These are phyloP conservation scores for Nakazawaea wickerhamii DNA, from an alignment of 805 yeast genomes.

Conservation along the genomic window DNA sequence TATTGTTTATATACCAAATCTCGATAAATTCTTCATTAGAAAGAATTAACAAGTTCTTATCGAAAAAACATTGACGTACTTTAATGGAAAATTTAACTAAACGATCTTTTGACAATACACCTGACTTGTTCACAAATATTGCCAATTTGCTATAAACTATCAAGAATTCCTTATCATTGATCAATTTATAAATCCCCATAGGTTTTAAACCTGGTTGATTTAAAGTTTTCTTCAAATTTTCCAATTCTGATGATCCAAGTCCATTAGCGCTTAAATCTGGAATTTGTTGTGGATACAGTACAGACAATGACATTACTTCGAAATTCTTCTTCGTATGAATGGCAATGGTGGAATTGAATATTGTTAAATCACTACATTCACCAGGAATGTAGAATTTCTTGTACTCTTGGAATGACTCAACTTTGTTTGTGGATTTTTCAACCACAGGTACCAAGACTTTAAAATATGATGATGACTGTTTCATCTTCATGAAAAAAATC, in stretches of 20 bases:
- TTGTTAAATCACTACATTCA: slow-evolving; percentile 55
- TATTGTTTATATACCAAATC: slow-evolving; percentile 51
- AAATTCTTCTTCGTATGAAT: slow-evolving; percentile 65
- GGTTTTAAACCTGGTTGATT: slow-evolving; percentile 38
- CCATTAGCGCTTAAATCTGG: slow-evolving; percentile 39
- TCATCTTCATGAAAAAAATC: slow-evolving; percentile 52
- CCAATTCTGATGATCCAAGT: slow-evolving; percentile 22
- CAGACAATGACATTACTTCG: slow-evolving; percentile 57
- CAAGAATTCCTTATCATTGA: slow-evolving; percentile 46
- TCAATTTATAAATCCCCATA: slow-evolving; percentile 58
- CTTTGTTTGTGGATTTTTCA: slow-evolving; percentile 23
- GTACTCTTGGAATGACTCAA: slow-evolving; percentile 37
- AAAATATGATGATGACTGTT: slow-evolving; percentile 42
- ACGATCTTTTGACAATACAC: slow-evolving; percentile 30
- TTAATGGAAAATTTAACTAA: slow-evolving; percentile 38
- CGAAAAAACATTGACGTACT: slow-evolving; percentile 35
- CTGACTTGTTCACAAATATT: slow-evolving; percentile 48
- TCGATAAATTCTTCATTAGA: slow-evolving; percentile 67
- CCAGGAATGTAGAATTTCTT: slow-evolving; percentile 46
- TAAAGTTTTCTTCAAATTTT: slow-evolving; percentile 34
- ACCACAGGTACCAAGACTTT: slow-evolving; percentile 48
- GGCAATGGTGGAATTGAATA: slow-evolving; percentile 62
- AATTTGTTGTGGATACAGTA: slow-evolving; percentile 48
- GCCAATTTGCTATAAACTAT: slow-evolving; percentile 70
- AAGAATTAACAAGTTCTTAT: slow-evolving; percentile 43